Evolutionary conservation across 768 basidiomycete species (phyloP).

Genomic region (Russula ochroleuca): DNA sequence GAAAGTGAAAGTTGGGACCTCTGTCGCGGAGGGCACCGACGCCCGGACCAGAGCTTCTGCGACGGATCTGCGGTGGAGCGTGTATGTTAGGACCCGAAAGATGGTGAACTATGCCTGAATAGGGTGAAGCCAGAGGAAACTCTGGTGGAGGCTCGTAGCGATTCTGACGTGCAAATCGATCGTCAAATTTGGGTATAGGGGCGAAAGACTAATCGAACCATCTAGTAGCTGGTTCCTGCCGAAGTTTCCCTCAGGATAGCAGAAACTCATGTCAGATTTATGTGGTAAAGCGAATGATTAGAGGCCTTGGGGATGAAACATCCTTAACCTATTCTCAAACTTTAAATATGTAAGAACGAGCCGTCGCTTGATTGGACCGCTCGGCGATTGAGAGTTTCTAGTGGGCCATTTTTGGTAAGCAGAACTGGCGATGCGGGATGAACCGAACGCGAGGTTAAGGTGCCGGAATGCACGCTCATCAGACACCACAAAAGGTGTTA

Average conservation of each 20-base stretch:
- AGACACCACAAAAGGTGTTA: slow-evolving; percentile 83
- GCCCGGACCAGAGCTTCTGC: slow-evolving; percentile 70
- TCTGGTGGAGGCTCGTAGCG: slow-evolving; percentile 94
- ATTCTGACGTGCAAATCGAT: slow-evolving; percentile 97
- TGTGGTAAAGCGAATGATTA: slow-evolving; percentile 85
- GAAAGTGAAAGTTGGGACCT: slow-evolving; percentile 68
- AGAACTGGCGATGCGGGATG: slow-evolving; percentile 70
- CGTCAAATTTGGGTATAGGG: slow-evolving; percentile 94
- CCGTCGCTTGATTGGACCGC: slow-evolving; percentile 48
- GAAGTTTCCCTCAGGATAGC: slow-evolving; percentile 82
- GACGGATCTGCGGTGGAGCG: slow-evolving; percentile 76
- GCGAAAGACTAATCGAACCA: slow-evolving; percentile 95
- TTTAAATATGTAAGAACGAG: slow-evolving; percentile 60
- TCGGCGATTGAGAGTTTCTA: slow-evolving; percentile 60
- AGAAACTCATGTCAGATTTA: slow-evolving; percentile 55
- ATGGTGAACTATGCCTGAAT: slow-evolving; percentile 88
- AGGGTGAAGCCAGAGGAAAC: slow-evolving; percentile 94
- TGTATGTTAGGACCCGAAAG: slow-evolving; percentile 85
- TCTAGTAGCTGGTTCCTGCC: slow-evolving; percentile 91
- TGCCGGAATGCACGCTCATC: slow-evolving; percentile 78
- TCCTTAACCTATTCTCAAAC: slow-evolving; percentile 82
- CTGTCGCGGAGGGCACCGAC: slow-evolving; percentile 65
- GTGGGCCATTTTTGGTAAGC: slow-evolving; percentile 73
- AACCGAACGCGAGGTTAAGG: slow-evolving; percentile 73
- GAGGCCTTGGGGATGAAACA: slow-evolving; percentile 39